Base-by-base conservation (phyloP, 768 basidiomycete genomes). In the Boletus edulis region DNA sequence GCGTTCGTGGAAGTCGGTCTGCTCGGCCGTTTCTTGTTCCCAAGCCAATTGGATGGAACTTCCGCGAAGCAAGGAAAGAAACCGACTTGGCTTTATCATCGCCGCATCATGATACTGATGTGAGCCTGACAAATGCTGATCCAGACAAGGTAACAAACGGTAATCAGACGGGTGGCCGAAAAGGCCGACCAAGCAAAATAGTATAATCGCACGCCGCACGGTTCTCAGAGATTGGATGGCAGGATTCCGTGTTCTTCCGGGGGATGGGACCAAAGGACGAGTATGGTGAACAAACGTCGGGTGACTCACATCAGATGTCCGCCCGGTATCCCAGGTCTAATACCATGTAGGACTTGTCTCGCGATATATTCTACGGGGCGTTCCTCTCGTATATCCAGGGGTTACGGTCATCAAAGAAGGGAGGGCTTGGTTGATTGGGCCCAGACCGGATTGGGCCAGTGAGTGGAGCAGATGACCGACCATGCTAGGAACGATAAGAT, bases 61-160 rank as follows among this genome's bases (percentile, higher is more conserved):
- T 67, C 65, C 66, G 66, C 54, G 56, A 65, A 67, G 52, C 54
- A 58, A 62, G 65, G 65, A 54, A 9, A 38, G 49, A 57, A 14
- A 53, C 44, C 5, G 11, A 29, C 18, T 48, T 34, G 45, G 51
- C 14, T 42, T 55, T 46, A 17, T 42, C 22, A 46, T 51, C 59
- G 20, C 44, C 22, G 20, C 51, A 58, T 54, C 51, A 50, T 44
- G 57, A 64, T 59, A 43, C 0, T 13, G 51, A 48, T 49, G 20
- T 29, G 37, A 57, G 49, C 51, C 27, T 52, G 12, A 54, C 51
- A 14, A 40, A 51, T 45, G 35, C 3, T 22, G 22, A 24, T 24
- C 22, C 4, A 24, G 22, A 24, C 29, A 52, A 49, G 37, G n/a
- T 24, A 24, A 24, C 34, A 29, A 35, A 48, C 32, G 41, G 63